These are phyloP conservation scores for Talaromyces proteolyticus DNA, from an alignment of 495 filamentous ascomycete genomes.

Conservation along the genomic window DNA sequence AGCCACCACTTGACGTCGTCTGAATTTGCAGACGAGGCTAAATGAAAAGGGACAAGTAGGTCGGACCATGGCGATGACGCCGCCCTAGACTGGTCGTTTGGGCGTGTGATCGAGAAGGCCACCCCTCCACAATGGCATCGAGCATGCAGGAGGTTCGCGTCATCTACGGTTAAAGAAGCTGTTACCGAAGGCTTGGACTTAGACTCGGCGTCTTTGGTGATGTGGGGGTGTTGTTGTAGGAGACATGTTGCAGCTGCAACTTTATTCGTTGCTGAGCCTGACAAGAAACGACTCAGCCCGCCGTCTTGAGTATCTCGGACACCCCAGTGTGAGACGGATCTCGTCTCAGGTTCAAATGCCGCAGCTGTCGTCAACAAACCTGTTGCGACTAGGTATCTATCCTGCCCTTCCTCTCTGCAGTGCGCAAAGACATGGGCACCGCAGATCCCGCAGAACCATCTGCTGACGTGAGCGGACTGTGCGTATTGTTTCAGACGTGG, in stretches of 20 bases:
- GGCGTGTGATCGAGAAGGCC: slow-evolving; percentile 36
- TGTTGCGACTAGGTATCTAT: slow-evolving; percentile 36
- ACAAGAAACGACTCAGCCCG: slow-evolving; percentile 48
- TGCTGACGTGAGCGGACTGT: slow-evolving; percentile 38
- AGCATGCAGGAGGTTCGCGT: slow-evolving; percentile 19
- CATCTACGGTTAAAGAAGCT: too few species aligned
- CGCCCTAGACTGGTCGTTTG: slow-evolving; percentile 29
- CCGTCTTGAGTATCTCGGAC: slow-evolving; percentile 49
- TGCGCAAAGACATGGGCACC: slow-evolving; percentile 56
- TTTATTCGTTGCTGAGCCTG: slow-evolving; percentile 8
- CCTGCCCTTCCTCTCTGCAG: slow-evolving; percentile 15
- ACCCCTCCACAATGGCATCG: slow-evolving; percentile 38
- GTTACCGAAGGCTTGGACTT: too few species aligned
- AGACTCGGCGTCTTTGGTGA: slow-evolving; percentile 2
- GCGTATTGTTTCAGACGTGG: slow-evolving; percentile 37
- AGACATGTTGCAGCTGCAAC: slow-evolving; percentile 8
- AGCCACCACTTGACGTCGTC: slow-evolving; percentile 51
- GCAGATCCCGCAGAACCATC: slow-evolving; percentile 66
- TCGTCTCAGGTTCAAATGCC: slow-evolving; percentile 26
- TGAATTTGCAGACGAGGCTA: slow-evolving; percentile 27
- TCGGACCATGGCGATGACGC: slow-evolving; percentile 47
- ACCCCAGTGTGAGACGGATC: slow-evolving; percentile 35
- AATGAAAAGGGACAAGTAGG: slow-evolving; percentile 43
- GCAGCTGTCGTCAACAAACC: slow-evolving; percentile 27
- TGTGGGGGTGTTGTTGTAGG: not conserved